Percentiles rank a stretch among this genome's conserved stretches.
phyloP scores from a whole-genome alignment of 1,139 yeast species.

The Pichia sp. region DNA sequence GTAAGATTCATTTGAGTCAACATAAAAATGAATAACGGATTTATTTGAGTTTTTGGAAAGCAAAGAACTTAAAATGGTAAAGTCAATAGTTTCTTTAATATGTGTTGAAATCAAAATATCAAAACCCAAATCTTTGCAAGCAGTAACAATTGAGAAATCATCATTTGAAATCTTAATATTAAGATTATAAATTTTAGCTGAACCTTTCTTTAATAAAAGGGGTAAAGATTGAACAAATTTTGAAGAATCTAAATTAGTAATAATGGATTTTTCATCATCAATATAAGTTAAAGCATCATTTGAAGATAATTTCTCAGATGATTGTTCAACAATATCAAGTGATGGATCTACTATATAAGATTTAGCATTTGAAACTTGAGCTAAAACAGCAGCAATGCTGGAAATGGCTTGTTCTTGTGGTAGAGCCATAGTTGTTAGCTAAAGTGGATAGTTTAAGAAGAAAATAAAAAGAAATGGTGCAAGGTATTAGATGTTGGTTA shows the following conservation, averaged over 20 bases:
- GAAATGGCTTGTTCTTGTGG: conserved; percentile 15
- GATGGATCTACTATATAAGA: conserved; percentile 2
- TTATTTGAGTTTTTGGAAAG: conserved; percentile 42
- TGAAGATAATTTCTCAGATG: conserved; percentile 24
- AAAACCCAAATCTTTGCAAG: conserved; percentile 63
- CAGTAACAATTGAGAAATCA: conserved; percentile 62
- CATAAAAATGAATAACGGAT: conserved; percentile 65
- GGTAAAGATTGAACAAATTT: conserved; percentile 52
- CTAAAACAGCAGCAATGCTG: conserved; percentile 19
- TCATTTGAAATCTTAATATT: conserved; percentile 51
- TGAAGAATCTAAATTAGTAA: conserved; percentile 50
- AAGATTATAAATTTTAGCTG: conserved; percentile 42
- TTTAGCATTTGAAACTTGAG: conserved; percentile 17
- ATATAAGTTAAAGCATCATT: conserved; percentile 52
- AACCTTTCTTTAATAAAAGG: conserved; percentile 43
- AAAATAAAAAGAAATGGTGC: background rate
- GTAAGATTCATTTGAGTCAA: conserved; percentile 10
- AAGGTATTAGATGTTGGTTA: background rate
- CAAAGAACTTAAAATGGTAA: conserved; percentile 52
- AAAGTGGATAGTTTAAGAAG: background rate
- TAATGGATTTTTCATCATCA: conserved; percentile 35
- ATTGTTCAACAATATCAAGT: conserved; percentile 1
- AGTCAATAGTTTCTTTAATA: conserved; percentile 44
- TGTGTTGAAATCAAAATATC: conserved; percentile 61
- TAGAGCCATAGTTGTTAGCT: conserved; percentile 6